Evolutionary conservation across 371 early-diverging fungal species (phyloP).

Genomic region (Mortierella polycephala): DNA sequence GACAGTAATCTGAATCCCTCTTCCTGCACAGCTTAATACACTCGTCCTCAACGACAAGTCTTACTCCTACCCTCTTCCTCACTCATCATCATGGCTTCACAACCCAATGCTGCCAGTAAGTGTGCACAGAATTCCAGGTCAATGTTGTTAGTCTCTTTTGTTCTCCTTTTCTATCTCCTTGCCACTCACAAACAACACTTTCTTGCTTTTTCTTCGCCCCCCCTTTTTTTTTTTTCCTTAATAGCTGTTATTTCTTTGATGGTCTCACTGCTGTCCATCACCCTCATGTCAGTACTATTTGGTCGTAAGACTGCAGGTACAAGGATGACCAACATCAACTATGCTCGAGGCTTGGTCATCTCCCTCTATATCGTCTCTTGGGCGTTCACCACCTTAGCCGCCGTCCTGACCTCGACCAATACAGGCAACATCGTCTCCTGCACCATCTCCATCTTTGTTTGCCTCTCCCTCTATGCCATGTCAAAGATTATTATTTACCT

Average conservation of each 20-base stretch:
- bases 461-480: conserved; percentile 37
- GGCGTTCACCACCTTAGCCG: conserved; percentile 43
- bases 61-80: background rate
- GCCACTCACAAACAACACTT: background rate
- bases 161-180: background rate
- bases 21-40: too few species aligned
- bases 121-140: background rate
- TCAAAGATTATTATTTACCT: conserved; percentile 44
- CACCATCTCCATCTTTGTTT: conserved; percentile 39
- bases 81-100: conserved; percentile 13
- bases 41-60: background rate
- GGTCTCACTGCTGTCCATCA: conserved; percentile 37
- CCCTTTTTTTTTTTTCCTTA: background rate
- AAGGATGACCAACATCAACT: conserved; percentile 33
- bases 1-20: too few species aligned
- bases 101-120: conserved; percentile 15
- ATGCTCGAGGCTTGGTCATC: conserved; percentile 40
- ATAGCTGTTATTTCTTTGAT: conserved; percentile 31
- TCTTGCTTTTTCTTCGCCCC: background rate
- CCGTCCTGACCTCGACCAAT: conserved; percentile 44
- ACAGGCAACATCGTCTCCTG: conserved; percentile 38
- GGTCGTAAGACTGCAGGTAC: conserved; percentile 42
- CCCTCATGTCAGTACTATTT: conserved; percentile 42
- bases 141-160: too few species aligned
- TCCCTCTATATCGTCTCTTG: conserved; percentile 43